Base-by-base conservation (phyloP, 176 grass and related monocot genomes). In the Stipa capillata region DNA sequence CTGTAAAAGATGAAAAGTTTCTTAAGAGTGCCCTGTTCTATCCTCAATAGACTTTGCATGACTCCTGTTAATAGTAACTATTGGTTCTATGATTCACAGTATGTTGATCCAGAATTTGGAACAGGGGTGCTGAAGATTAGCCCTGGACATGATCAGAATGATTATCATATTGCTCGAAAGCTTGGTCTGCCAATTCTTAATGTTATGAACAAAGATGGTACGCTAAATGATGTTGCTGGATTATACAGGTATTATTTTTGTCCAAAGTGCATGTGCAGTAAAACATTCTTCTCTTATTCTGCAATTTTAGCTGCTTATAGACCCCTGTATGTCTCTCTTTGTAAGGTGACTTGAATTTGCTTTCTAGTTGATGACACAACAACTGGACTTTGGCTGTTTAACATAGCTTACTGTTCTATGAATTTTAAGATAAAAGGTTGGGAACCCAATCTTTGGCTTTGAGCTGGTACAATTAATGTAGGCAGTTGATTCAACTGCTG, bases 61-160 rank as follows among this genome's bases (percentile, higher is more conserved):
- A 33, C 37, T 84, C n/a, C 9, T 62, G 53, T 84, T 36, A 75
- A 76, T 42, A 61, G 17, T 62, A 73, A 74, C 67, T 36, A 63
- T 80, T 65, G 65, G 51, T 82, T 83, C 74, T 88, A 48, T 79
- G 54, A 73, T 90, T 60, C 78, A 81, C 87, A 98, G 95, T 85
- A 94, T 75, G 95, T 98, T 69, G 92, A 98, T 92, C 90, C 82
- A 94, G 95, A 94, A 90, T 98, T 98, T 90, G 95, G 95, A 83
- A 98, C 95, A 72, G 95, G 95, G 82, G 89, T 94, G 32, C 63
- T 98, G 83, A 98, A 98, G 77, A 98, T 98, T 72, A 98, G 95
- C 81, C 95, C 95, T 83, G 95, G 92, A 69, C 95, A 98, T 88
- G 95, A 98, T 80, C 95, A 98, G 45, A 98, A 98, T 74, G 95